Conservation (phyloP, 495 filamentous ascomycete species). For the Aspergillus cavernicola region DNA sequence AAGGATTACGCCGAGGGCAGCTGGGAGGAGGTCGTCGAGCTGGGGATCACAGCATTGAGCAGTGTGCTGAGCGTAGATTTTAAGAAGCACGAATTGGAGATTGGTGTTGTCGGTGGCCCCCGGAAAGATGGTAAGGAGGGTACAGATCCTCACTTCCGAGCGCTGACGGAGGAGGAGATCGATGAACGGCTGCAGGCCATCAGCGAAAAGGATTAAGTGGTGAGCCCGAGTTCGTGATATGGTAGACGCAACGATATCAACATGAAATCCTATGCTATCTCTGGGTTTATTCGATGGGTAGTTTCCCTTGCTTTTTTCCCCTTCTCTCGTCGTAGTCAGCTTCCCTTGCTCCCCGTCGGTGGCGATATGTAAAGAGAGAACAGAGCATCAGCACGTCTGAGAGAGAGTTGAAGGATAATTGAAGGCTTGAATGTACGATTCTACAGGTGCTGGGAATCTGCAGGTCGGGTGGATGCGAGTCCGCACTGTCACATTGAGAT, state of each 20-base stretch:
- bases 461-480: not conserved
- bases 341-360: constrained; percentile 11
- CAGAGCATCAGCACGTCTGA: not conserved
- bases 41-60: constrained; percentile 90
- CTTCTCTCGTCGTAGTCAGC: constrained; percentile 21
- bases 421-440: constrained; percentile 7
- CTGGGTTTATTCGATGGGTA: constrained; percentile 1
- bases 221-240: constrained; percentile 9
- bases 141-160: constrained; percentile 72
- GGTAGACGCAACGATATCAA: constrained; percentile 17
- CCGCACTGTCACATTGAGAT: not conserved
- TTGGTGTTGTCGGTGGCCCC: constrained; percentile 91
- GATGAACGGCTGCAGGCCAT: constrained; percentile 97
- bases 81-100: constrained; percentile 98
- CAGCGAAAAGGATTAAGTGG: constrained; percentile 86
- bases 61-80: constrained; percentile 97
- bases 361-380: constrained; percentile 10
- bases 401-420: not conserved
- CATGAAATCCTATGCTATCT: constrained; percentile 15
- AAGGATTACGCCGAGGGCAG: constrained; percentile 88
- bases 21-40: constrained; percentile 98
- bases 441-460: constrained; percentile 13
- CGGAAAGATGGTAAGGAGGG: constrained; percentile 74
- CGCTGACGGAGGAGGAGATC: constrained; percentile 94
- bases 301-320: constrained; percentile 16